Base-by-base conservation (phyloP, 495 filamentous ascomycete genomes). In the Cudoniella acicularis region DNA sequence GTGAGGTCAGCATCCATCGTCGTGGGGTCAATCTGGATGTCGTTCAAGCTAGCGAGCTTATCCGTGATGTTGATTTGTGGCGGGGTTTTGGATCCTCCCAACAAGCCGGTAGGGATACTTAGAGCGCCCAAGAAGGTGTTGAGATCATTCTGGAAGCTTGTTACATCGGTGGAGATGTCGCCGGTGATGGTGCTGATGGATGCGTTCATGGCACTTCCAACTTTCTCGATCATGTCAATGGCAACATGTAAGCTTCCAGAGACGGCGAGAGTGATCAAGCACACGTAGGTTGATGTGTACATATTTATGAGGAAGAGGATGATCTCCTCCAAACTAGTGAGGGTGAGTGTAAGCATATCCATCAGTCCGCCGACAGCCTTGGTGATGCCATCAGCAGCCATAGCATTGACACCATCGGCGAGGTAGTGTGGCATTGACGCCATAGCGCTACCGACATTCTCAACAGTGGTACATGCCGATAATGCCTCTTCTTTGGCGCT, bases 391-490 rank as follows among this genome's bases (percentile, higher is more conserved):
- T 75, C 74, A 11, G 90, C 91, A 6, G 91, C 85, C 30, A 98
- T 74, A 36, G 90, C 83, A 72, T 98, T 98, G 70, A 96, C 87
- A 22, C 94, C 94, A 43, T 81, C 75, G 1, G 92, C 83, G 64
- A 97, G 83, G 76, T 96, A 98, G 69, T 96, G 86, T 17, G 94
- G 94, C 91, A 96, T 95, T 18, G 93, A 97, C 21, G 92, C 94
- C 90, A 98, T 93, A 36, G 92, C 82, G 67, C 91, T 96, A 61
- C 93, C 95, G 72, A 95, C 83, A 52, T 89, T 89, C 71, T 98
- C 93, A n/a, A 98, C 92, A 60, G 85, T 83, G 53, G 87, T 90
- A 66, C 94, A 98, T 54, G 92, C 90, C 26, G 88, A 87, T 18
- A 96, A 78, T 18, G 94, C 92, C 77, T 97, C 84, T 42, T 71